A percentile compares a stretch with the other conserved stretches of the same genome.
These are phyloP conservation scores for Trichoderma afroharzianum DNA, from an alignment of 2,329 filamentous ascomycete genomes.

Conservation along the genomic window DNA sequence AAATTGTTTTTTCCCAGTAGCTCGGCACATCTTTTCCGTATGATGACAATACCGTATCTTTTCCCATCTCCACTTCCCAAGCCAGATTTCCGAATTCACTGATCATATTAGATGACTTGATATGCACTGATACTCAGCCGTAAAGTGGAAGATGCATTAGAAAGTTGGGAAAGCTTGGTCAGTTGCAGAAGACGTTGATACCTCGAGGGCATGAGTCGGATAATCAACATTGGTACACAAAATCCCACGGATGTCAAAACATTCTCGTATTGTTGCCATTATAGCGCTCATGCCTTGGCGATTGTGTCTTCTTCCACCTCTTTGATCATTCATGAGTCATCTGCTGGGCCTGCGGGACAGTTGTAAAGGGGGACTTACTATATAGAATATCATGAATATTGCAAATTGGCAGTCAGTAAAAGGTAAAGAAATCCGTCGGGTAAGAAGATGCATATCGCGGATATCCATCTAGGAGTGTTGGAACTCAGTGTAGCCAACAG, in stretches of 20 bases:
- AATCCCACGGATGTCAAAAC: background rate
- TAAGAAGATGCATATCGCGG: too few species aligned
- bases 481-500: too few species aligned
- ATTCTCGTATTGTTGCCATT: background rate
- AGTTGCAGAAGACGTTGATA: background rate
- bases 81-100: background rate
- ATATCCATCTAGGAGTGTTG: too few species aligned
- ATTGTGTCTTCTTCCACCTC: background rate
- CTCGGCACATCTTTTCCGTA: background rate
- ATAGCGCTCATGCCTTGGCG: background rate
- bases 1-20: background rate
- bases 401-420: too few species aligned
- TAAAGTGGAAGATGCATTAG: background rate
- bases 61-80: background rate
- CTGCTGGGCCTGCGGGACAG: background rate
- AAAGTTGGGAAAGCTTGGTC: background rate
- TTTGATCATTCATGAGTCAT: background rate
- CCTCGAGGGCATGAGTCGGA: background rate
- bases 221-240: background rate
- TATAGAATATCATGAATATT: too few species aligned
- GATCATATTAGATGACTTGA: background rate
- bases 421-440: too few species aligned
- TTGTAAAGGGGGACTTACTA: too few species aligned
- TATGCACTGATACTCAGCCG: background rate
- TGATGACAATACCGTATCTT: background rate